phyloP scores from a whole-genome alignment of 768 basidiomycete species.

The Rhodotorula sphaerocarpa region DNA sequence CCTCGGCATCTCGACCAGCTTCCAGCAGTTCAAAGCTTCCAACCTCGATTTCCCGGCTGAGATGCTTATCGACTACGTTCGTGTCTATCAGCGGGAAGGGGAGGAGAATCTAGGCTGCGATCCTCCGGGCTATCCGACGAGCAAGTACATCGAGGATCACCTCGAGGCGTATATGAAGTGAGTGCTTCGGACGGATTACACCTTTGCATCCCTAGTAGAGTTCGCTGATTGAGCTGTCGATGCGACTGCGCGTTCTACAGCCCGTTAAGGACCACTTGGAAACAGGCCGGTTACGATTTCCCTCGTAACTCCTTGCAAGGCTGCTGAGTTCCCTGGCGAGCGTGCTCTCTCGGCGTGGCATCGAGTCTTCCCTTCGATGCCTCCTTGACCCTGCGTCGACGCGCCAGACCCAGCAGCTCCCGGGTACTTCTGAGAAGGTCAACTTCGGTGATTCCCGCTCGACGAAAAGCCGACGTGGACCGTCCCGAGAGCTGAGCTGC shows the following conservation, averaged over 20 bases:
- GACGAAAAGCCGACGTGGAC: no score
- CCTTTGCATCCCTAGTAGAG: no score
- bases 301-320: slow-evolving; percentile 53
- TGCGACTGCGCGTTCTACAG: no score
- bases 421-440: no score
- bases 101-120: slow-evolving; percentile 79
- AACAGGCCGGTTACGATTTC: slow-evolving; percentile 61
- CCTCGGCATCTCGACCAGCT: slow-evolving; percentile 42
- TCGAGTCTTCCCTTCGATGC: no score
- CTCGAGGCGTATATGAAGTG: slow-evolving; percentile 26
- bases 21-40: slow-evolving; percentile 49
- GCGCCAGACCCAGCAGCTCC: no score
- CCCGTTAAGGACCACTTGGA: slow-evolving; percentile 80
- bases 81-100: slow-evolving; percentile 47
- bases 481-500: no score
- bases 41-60: slow-evolving; percentile 48
- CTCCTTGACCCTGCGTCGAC: no score
- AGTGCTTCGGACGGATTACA: background rate
- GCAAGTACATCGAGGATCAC: slow-evolving; percentile 53
- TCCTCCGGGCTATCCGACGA: slow-evolving; percentile 68
- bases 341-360: no score
- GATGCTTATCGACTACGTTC: slow-evolving; percentile 79
- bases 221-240: no score
- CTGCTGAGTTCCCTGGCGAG: no score
- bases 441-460: no score